Conservation (phyloP, 2,329 filamentous ascomycete genomes). For the Pseudocercospora eumusae region DNA sequence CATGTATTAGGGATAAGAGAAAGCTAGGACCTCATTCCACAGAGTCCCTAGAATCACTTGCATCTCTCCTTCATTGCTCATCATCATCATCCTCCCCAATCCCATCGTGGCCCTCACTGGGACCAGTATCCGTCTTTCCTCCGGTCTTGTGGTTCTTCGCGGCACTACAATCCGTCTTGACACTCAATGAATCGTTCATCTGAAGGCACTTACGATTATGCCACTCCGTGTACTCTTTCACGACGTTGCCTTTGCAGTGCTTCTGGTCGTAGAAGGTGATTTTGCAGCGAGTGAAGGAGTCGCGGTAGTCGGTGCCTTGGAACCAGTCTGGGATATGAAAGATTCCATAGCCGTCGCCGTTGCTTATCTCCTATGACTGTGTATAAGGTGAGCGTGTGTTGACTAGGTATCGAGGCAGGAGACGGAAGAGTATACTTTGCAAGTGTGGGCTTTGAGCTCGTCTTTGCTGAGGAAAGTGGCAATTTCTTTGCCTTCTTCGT, state of each 20-base stretch:
- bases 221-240: neutral
- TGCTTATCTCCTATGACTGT: neutral
- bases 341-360: neutral
- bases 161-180: neutral
- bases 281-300: neutral
- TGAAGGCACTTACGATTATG: neutral
- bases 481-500: neutral
- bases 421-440: neutral
- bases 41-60: too few relatives aligned
- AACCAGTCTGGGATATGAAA: conserved; percentile 7
- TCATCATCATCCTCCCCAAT: neutral
- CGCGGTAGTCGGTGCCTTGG: neutral
- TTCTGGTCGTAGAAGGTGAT: neutral
- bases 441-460: neutral
- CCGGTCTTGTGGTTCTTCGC: neutral
- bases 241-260: neutral
- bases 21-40: too few relatives aligned
- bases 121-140: neutral
- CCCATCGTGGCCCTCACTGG: neutral
- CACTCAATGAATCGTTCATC: neutral
- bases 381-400: neutral
- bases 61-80: too few relatives aligned
- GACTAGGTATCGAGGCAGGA: neutral
- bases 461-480: neutral
- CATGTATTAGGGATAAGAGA: too few relatives aligned